phyloP scores from a whole-genome alignment of 2,329 filamentous ascomycete species.

The Alternaria sp. region DNA sequence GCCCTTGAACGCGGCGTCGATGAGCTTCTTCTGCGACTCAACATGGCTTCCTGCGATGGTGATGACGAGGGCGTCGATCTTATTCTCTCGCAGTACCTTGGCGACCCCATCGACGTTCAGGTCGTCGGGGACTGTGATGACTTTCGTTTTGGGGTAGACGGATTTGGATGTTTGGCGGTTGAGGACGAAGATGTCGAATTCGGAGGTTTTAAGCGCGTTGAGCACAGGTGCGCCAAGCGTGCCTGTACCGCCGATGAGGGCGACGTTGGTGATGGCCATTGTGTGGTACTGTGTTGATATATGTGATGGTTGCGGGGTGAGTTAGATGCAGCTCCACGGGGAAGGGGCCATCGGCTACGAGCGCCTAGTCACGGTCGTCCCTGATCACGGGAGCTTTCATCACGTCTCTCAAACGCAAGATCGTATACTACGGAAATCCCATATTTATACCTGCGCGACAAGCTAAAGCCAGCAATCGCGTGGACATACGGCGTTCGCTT shows the following conservation, averaged over 20 bases:
- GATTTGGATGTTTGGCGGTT: slow-evolving; percentile 46
- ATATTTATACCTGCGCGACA: background rate
- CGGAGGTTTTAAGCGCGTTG: slow-evolving; percentile 36
- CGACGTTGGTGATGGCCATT: slow-evolving; percentile 47
- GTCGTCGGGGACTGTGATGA: slow-evolving; percentile 50
- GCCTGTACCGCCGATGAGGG: slow-evolving; percentile 50
- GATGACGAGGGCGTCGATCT: slow-evolving; percentile 58
- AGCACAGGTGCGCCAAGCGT: slow-evolving; percentile 45
- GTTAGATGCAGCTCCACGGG: background rate
- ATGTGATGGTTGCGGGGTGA: background rate
- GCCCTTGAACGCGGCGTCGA: slow-evolving; percentile 64
- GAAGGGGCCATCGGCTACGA: background rate
- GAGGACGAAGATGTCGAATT: slow-evolving; percentile 43
- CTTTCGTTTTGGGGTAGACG: slow-evolving; percentile 51
- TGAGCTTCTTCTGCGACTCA: slow-evolving; percentile 57
- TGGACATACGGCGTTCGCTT: background rate
- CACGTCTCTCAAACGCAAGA: background rate
- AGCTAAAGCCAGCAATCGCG: accelerated
- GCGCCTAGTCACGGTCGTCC: background rate
- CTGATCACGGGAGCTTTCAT: background rate
- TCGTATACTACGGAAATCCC: accelerated
- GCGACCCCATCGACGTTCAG: slow-evolving; percentile 39
- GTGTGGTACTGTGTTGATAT: background rate
- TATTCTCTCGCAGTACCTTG: slow-evolving; percentile 52
- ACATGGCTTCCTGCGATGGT: slow-evolving; percentile 55